These are phyloP conservation scores for Arabis alpina DNA, from an alignment of 345 rosid species.

Conservation along the genomic window DNA sequence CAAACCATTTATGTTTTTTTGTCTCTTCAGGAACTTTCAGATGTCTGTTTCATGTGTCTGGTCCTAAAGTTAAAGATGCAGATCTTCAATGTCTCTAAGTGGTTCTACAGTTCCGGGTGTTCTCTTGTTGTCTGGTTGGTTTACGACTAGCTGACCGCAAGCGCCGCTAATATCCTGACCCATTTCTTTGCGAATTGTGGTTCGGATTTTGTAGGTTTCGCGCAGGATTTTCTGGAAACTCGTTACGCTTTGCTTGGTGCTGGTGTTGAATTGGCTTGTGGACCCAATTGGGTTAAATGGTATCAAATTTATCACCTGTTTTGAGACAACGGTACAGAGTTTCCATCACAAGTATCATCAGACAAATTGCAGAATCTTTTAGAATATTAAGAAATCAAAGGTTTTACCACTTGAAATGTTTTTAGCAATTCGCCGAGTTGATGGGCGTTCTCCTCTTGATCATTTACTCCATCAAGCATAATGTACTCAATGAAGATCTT, in stretches of 20 bases:
- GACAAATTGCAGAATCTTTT: neutral
- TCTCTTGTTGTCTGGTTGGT: constrained; percentile 54
- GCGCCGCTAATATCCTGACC: constrained; percentile 96
- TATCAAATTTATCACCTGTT: constrained; percentile 90
- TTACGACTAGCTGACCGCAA: constrained; percentile 92
- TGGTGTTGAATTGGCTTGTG: constrained; percentile 67
- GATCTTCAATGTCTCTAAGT: constrained; percentile 86
- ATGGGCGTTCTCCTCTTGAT: constrained; percentile 84
- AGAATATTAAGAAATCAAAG: neutral
- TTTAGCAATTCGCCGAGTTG: constrained; percentile 77
- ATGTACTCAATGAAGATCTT: constrained; percentile 91
- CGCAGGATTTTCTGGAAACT: constrained; percentile 84
- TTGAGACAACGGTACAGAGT: constrained; percentile 18
- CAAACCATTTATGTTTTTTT: constrained; percentile 23
- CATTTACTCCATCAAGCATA: constrained; percentile 95
- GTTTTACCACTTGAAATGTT: constrained; percentile 84
- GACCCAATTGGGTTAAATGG: constrained; percentile 91
- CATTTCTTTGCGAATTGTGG: constrained; percentile 87
- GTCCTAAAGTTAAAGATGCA: constrained; percentile 48
- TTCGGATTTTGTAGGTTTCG: constrained; percentile 70
- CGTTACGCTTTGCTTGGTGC: constrained; percentile 59
- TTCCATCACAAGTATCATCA: constrained; percentile 20
- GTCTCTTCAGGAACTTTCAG: constrained; percentile 15
- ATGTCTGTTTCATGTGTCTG: constrained; percentile 30
- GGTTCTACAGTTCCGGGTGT: constrained; percentile 37